A percentile compares a stretch with the other conserved stretches of the same genome.
Evolutionary conservation across 305 asterid genomes (phyloP).

Genomic region (Galium porrigens): DNA sequence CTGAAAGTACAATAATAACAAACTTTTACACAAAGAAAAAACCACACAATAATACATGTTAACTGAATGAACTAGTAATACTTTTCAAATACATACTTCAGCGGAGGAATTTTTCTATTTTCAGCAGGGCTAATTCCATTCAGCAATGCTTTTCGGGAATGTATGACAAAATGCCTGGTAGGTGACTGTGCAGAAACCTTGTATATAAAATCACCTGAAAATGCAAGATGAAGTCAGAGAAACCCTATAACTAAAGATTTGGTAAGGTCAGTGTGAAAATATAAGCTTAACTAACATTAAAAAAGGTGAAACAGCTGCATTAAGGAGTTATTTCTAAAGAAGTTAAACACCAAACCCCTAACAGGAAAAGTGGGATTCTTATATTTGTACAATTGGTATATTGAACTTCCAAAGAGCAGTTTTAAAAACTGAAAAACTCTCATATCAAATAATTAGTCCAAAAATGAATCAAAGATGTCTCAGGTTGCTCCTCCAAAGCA

Average conservation of each 20-base stretch:
- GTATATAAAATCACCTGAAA: constrained; percentile 80
- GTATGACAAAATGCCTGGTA: constrained; percentile 71
- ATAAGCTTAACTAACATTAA: not conserved
- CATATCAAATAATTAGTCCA: not conserved
- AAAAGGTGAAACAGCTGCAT: not conserved
- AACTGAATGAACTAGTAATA: constrained; percentile 10
- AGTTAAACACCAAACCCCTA: not conserved
- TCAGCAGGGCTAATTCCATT: constrained; percentile 85
- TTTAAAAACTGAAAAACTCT: not conserved
- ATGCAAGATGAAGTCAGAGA: constrained; percentile 15
- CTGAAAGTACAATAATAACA: not conserved
- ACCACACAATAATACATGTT: not conserved
- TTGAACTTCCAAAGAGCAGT: not conserved
- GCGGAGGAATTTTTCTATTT: constrained; percentile 78
- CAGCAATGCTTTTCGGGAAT: constrained; percentile 84
- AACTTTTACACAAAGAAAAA: not conserved
- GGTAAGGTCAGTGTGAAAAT: not conserved
- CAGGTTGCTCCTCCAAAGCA: not conserved
- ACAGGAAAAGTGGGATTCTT: not conserved
- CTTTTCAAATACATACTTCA: constrained; percentile 38
- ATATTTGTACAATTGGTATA: not conserved
- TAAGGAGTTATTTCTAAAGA: not conserved
- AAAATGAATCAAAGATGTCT: not conserved
- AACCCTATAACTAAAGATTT: not conserved
- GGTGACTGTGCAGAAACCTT: constrained; percentile 88